Base-by-base conservation (phyloP, 805 yeast species). In the Starmera pachycereana region DNA sequence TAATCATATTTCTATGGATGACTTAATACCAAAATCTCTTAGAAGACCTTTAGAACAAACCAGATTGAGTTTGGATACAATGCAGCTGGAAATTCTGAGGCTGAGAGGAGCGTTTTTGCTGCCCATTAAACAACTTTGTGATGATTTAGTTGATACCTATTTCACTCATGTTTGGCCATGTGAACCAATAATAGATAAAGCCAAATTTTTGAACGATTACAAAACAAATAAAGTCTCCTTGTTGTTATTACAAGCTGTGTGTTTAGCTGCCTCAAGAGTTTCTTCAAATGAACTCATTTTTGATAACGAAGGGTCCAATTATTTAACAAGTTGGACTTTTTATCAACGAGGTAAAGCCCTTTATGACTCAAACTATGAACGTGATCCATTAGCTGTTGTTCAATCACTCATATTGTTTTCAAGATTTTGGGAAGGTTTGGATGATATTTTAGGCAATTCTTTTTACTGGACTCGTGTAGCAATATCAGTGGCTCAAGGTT, bases 311-410 rank as follows among this genome's bases (percentile, higher is more conserved):
- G 71, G 65, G 1, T 59, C 71, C 11, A 63, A 72, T 30, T 73
- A 74, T 42, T 63, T 70, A 37, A 74, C 82, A 36, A 61, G 74
- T 37, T 60, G 73, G 42, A 74, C 84, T 4, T 74, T 83, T 44
- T 78, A 77, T 58, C 71, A 76, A 47, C 68, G 94, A 13, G 89
- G 88, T 4, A 81, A 79, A 60, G 84, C 87, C 0, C 60, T 85
- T 22, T 81, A 74, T 55, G 90, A 83, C 50, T 72, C 83, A 2
- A 74, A 72, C 45, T 74, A 74, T 47, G 92, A 84, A 58, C 61
- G 69, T 29, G 87, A 82, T 50, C 74, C 83, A 1, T 63, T 79
- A 2, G 61, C 74, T 6, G 60, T 79, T 19, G 66, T 83, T 8
- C 88, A 81, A 51, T 69, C 87, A 0, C 61, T 80, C 32, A 57